Conservation (phyloP, 345 rosid species). For the Dimocarpus longan region DNA sequence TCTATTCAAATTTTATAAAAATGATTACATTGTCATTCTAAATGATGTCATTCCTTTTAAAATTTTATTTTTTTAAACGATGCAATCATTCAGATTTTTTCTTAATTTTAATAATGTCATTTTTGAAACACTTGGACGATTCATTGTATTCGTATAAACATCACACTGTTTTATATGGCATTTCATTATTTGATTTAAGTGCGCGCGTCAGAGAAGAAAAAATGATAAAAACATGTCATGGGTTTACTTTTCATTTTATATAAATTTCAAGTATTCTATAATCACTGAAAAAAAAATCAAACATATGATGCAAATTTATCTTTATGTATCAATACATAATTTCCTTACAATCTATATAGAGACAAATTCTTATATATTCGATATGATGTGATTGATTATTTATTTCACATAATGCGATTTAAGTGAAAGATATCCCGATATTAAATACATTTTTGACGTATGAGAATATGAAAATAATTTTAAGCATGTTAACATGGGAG, state of each 20-base stretch:
- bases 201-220: neutral
- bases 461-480: too few relatives aligned
- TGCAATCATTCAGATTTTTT: neutral
- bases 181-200: neutral
- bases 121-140: neutral
- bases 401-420: too few relatives aligned
- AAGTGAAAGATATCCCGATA: too few relatives aligned
- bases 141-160: neutral
- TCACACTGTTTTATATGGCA: neutral
- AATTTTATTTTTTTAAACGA: neutral
- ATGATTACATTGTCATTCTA: neutral
- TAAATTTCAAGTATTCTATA: too few relatives aligned
- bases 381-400: too few relatives aligned
- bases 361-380: too few relatives aligned
- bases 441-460: too few relatives aligned
- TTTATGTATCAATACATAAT: too few relatives aligned
- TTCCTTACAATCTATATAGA: too few relatives aligned
- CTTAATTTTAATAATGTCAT: neutral
- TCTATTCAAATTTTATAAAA: neutral
- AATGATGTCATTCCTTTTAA: neutral
- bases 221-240: neutral
- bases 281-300: too few relatives aligned
- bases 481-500: conserved; percentile 24
- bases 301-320: too few relatives aligned
- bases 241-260: neutral